phyloP scores from a whole-genome alignment of 2,329 filamentous ascomycete genomes.

The Alternaria arbusti region DNA sequence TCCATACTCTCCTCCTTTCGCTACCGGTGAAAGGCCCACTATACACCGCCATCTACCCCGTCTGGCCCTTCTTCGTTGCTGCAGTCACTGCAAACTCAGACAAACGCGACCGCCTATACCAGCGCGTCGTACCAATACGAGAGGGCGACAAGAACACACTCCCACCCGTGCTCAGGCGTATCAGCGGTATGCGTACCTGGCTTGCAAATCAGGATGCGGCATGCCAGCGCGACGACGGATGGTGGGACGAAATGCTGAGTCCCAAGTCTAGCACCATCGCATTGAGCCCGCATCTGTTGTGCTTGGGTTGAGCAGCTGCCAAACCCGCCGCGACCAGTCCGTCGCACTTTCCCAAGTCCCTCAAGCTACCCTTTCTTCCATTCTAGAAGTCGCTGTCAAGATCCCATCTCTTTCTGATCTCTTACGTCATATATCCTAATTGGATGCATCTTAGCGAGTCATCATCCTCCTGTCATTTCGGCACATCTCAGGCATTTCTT shows the following conservation, averaged over 20 bases:
- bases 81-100: constrained; percentile 41
- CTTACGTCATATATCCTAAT: background rate
- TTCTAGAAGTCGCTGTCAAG: background rate
- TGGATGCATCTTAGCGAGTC: background rate
- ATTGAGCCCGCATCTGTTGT: constrained; percentile 19
- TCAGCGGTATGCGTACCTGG: constrained; percentile 40
- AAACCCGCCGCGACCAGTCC: background rate
- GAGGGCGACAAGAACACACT: constrained; percentile 44
- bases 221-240: constrained; percentile 29
- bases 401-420: background rate
- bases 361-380: background rate
- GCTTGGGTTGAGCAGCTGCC: constrained; percentile 17
- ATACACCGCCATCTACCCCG: constrained; percentile 42
- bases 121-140: constrained; percentile 38
- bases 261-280: constrained; percentile 34
- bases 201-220: constrained; percentile 37
- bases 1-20: constrained; percentile 31
- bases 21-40: constrained; percentile 41
- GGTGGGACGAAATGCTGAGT: constrained; percentile 46
- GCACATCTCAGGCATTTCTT: background rate
- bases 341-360: background rate
- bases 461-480: background rate
- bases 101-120: constrained; percentile 40
- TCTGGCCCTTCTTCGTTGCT: constrained; percentile 44
- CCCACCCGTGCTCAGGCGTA: constrained; percentile 37